These are phyloP conservation scores for Leccinum fallax DNA, from an alignment of 1,284 basidiomycete species.

Conservation along the genomic window DNA sequence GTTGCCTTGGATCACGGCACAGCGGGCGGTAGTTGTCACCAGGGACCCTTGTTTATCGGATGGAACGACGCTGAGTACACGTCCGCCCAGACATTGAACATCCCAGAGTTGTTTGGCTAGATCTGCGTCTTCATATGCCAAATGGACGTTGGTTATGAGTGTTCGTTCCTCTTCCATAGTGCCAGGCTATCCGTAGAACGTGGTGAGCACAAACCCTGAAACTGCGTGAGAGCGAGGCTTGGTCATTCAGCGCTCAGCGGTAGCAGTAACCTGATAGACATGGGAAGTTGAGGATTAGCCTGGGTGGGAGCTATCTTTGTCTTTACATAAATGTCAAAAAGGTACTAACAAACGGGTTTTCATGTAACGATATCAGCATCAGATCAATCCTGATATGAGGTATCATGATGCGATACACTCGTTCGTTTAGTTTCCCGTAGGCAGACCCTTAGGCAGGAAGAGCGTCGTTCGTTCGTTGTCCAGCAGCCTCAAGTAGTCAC, in stretches of 20 bases:
- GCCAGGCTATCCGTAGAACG: not conserved
- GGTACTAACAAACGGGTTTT: too few relatives aligned
- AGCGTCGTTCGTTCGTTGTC: too few relatives aligned
- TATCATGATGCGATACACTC: too few relatives aligned
- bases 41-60: conserved; percentile 3
- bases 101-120: conserved; percentile 20
- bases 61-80: conserved; percentile 18
- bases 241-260: not conserved
- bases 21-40: not conserved
- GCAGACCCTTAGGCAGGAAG: too few relatives aligned
- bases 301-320: too few relatives aligned
- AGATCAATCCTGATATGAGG: too few relatives aligned
- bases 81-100: conserved; percentile 22
- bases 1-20: conserved; percentile 41
- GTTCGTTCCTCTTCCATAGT: conserved; percentile 6
- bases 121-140: conserved; percentile 19
- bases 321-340: too few relatives aligned
- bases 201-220: not conserved
- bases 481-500: too few relatives aligned
- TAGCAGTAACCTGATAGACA: not conserved
- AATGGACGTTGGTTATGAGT: conserved; percentile 20
- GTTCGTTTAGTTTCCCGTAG: too few relatives aligned
- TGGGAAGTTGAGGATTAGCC: not conserved
- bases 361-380: too few relatives aligned
- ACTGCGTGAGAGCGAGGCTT: not conserved